phyloP scores from a whole-genome alignment of 2,329 filamentous ascomycete species.

The Cladosporium cucumerinum region DNA sequence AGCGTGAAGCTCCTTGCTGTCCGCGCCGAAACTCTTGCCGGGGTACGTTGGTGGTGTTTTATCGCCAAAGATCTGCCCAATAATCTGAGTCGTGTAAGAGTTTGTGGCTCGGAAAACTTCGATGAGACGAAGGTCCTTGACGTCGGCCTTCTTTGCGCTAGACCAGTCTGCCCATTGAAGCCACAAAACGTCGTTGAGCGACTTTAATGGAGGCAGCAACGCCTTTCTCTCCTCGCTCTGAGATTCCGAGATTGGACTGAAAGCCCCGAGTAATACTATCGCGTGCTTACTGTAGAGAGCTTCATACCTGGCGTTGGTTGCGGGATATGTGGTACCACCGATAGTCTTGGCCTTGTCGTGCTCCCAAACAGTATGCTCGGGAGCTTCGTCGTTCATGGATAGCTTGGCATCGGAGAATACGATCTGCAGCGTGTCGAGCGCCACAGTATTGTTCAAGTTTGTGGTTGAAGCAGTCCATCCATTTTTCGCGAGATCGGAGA shows the following conservation, averaged over 20 bases:
- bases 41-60: neutral
- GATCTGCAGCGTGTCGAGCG: neutral
- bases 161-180: neutral
- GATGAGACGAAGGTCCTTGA: neutral
- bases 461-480: neutral
- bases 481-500: neutral
- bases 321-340: neutral
- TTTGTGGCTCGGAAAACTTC: neutral
- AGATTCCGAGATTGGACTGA: neutral
- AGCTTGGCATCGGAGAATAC: neutral
- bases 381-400: neutral
- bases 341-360: neutral
- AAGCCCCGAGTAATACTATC: neutral
- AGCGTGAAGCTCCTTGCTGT: conserved; percentile 14
- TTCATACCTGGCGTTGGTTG: neutral
- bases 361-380: conserved; percentile 1
- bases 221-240: neutral
- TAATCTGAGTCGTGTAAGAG: neutral
- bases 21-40: neutral
- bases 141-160: neutral
- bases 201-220: neutral
- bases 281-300: neutral
- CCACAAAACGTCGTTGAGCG: neutral
- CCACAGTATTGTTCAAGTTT: neutral
- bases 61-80: neutral